These are phyloP conservation scores for Fraxinus americana DNA, from an alignment of 257 asterid species.

Conservation along the genomic window DNA sequence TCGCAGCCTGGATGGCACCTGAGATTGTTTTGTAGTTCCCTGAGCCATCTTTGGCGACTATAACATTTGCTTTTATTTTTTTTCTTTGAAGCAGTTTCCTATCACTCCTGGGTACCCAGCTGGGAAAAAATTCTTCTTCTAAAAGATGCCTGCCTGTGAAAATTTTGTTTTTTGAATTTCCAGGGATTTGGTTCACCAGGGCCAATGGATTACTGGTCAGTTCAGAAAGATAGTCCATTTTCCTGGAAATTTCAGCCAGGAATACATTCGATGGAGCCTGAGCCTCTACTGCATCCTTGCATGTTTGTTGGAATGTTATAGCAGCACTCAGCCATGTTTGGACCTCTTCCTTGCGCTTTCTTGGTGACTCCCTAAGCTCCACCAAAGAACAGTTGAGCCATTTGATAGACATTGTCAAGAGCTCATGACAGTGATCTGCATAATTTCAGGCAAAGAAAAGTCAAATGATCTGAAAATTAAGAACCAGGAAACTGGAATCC, in stretches of 20 bases:
- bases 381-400: constrained; percentile 33
- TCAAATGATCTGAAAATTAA: background rate
- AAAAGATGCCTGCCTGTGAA: background rate
- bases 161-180: background rate
- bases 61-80: constrained; percentile 26
- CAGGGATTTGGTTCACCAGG: constrained; percentile 52
- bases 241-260: constrained; percentile 44
- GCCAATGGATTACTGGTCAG: constrained; percentile 62
- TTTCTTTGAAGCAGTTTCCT: constrained; percentile 26
- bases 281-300: constrained; percentile 52
- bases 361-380: constrained; percentile 36
- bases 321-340: constrained; percentile 83
- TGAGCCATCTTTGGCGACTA: constrained; percentile 45
- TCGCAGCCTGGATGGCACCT: constrained; percentile 37
- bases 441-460: background rate
- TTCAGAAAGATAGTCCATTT: constrained; percentile 55
- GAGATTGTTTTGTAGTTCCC: constrained; percentile 35
- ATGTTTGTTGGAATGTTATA: constrained; percentile 63
- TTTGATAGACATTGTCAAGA: constrained; percentile 31
- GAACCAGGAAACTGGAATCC: background rate
- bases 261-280: constrained; percentile 34
- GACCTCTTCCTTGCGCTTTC: constrained; percentile 44
- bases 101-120: constrained; percentile 26
- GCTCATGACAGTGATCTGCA: constrained; percentile 37
- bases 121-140: constrained; percentile 25